Evolutionary conservation across 2,329 filamentous ascomycete genomes (phyloP), one percentile per base, ranked within the genome.

Genomic region (Amphichorda felina): DNA sequence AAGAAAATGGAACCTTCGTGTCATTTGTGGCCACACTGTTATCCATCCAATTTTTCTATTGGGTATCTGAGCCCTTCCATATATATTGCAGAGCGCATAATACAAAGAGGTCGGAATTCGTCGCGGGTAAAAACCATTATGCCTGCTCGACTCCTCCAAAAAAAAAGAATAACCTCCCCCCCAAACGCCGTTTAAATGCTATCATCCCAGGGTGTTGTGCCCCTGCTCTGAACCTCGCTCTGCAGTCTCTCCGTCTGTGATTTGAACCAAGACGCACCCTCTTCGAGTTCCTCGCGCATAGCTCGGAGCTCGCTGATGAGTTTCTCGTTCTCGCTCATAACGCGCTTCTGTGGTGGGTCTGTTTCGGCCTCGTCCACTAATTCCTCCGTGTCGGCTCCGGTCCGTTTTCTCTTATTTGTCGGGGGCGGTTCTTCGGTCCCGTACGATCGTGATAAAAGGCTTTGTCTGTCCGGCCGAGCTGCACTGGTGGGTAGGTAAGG

Each of bases 241-340:
- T 59, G 56, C 40, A 69, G 41, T 28, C 53, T 55, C 36, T 61
- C 56, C 26, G 59, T 65, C 46, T 70, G 64, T 35, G 59, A 55
- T 36, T 50, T 53, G 45, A 62, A 66, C 66, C 66, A 70, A 15
- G 55, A 51, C n/a, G 55, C 55, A 13, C 57, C 63, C 41, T 66
- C 56, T 40, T 68, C 61, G 50, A 70, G 55, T 38, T 66, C 63
- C 38, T 59, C 51, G 11, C 61, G 55, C 43, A 63, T 52, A 34
- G 54, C 53, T 26, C 54, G 54, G 28, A 69, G 55, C 41, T 68
- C 62, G 24, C 44, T 50, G 31, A 59, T 50, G 38, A 61, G 41
- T 26, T 50, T 57, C 38, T 60, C 54, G 19, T 59, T 60, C 16
- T 36, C 36, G 36, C 58, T 57, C 46, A 68, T 55, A 13, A 65